Evolutionary conservation across 1,139 yeast species (phyloP), one percentile per base, ranked within the genome.

Genomic region (Yamadazyma trypodendri): DNA sequence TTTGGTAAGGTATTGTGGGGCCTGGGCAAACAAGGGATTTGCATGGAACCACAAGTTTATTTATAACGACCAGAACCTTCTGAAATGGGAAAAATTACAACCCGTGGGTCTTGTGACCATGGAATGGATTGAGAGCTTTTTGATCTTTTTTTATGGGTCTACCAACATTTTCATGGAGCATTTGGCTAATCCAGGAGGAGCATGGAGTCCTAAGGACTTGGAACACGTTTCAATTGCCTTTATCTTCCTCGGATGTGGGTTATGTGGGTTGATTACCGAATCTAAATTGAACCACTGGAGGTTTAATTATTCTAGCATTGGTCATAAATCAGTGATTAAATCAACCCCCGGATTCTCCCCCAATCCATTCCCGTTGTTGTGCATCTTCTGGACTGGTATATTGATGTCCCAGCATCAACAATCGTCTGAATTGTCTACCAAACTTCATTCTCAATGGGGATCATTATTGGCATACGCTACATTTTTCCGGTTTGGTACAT

Each of bases 211-310:
- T 29, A 90, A 90, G 61, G 98, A 92, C 58, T 75, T 92, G 47
- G 97, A 92, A 63, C 98, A 92, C 59, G 95, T 72, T 9, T 87
- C 96, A 12, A 90, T 92, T 60, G 98, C 98, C 1, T 92, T 92
- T 58, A 84, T 92, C 78, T 92, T 74, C 58, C 73, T 92, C 52
- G 97, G 98, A 9, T 81, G 92, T 38, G 98, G 98, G 5, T 66
- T 89, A 30, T 85, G 96, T 63, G 98, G 98, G 3, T 74, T 92
- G 21, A 66, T 90, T 31, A 71, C 88, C 8, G 98, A 92, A 59
- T 56, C 75, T 14, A 74, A 74, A 43, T 61, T 82, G 39, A 63
- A 58, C 31, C 38, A 46, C 14, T 78, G 82, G 82, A 66, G 79
- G 50, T 63, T 42, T 39, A 63, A 65, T 23, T 65, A 63, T 44